Evolutionary conservation across 257 asterid species (phyloP).

Genomic region (Jacaranda mimosifolia): DNA sequence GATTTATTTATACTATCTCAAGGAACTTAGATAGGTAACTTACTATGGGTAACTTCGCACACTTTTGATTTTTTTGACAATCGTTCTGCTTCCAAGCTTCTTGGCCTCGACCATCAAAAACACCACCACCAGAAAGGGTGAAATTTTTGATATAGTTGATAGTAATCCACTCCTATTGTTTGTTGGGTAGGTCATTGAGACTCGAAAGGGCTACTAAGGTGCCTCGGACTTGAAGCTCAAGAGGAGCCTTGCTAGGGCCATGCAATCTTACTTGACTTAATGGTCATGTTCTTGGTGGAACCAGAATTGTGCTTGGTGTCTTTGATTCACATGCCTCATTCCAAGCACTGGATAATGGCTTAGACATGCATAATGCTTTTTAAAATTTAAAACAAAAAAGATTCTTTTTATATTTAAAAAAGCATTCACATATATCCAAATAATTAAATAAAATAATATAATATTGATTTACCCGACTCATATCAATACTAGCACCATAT

Average conservation of each 20-base stretch:
- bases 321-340: slow-evolving; percentile 41
- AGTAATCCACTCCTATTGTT: slow-evolving; percentile 49
- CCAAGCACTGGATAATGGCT: slow-evolving; percentile 61
- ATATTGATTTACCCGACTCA: slow-evolving; percentile 17
- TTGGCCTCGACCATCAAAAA: slow-evolving; percentile 56
- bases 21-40: background rate
- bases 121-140: slow-evolving; percentile 56
- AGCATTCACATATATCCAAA: background rate
- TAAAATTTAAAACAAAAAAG: too few relatives aligned
- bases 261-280: slow-evolving; percentile 34
- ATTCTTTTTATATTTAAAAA: background rate
- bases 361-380: background rate
- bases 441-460: background rate
- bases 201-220: slow-evolving; percentile 45
- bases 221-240: slow-evolving; percentile 51
- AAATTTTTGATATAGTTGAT: slow-evolving; percentile 45
- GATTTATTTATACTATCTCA: too few relatives aligned
- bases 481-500: slow-evolving; percentile 31
- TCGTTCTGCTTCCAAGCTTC: slow-evolving; percentile 53
- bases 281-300: slow-evolving; percentile 45
- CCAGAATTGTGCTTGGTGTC: slow-evolving; percentile 32
- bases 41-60: slow-evolving; percentile 49
- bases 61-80: slow-evolving; percentile 36
- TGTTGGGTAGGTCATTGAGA: slow-evolving; percentile 21
- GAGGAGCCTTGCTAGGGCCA: slow-evolving; percentile 31